phyloP scores from a whole-genome alignment of 108 stramenopile species.

The Aurantiochytrium sp. region DNA sequence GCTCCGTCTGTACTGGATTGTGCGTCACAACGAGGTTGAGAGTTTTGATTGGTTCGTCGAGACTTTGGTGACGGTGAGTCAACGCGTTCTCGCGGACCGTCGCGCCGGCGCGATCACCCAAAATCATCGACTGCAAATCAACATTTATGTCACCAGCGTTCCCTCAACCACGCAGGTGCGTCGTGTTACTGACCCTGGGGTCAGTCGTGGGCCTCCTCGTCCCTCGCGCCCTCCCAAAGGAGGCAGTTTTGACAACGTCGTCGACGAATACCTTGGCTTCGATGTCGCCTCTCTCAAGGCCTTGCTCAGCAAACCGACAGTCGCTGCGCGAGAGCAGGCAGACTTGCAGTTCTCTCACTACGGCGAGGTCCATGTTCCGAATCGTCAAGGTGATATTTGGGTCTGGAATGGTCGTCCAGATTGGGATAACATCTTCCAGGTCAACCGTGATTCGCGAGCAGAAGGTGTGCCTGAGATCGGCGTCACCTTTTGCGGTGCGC shows the following conservation, averaged over 20 bases:
- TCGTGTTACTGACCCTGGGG: neutral
- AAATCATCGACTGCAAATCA: conserved; percentile 17
- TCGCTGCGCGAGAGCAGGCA: neutral
- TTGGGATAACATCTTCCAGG: conserved; percentile 36
- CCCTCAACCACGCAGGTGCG: neutral
- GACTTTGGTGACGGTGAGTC: neutral
- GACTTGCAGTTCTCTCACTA: neutral
- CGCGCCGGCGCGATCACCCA: neutral
- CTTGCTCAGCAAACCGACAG: conserved; percentile 29
- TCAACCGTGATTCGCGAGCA: neutral
- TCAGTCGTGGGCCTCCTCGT: too few relatives aligned
- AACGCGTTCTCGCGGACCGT: neutral
- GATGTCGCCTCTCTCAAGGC: conserved; percentile 12
- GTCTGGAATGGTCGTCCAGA: conserved; percentile 45
- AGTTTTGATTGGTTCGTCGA: conserved; percentile 37
- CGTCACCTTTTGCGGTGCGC: conserved; percentile 42
- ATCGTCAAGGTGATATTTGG: conserved; percentile 37
- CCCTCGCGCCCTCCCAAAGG: too few relatives aligned
- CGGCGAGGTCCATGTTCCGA: neutral
- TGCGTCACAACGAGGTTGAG: conserved; percentile 34
- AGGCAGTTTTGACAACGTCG: too few relatives aligned
- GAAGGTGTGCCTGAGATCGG: conserved; percentile 24
- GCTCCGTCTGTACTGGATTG: conserved; percentile 40
- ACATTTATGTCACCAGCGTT: conserved; percentile 28
- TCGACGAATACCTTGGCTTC: conserved; percentile 10